These are phyloP conservation scores for Debaryomyces psychrophilus DNA, from an alignment of 1,139 yeast genomes.

Conservation along the genomic window DNA sequence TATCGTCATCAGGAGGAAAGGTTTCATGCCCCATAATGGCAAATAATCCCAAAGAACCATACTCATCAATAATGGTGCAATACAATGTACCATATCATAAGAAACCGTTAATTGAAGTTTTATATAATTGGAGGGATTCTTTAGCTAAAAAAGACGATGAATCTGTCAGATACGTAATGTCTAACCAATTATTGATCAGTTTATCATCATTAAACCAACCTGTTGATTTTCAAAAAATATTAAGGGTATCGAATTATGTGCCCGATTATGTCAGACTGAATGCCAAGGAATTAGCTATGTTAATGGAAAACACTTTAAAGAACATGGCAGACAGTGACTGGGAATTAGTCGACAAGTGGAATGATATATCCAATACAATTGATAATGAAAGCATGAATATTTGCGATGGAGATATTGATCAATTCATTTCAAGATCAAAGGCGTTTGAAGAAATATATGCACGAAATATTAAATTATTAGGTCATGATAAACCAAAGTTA, in stretches of 20 bases:
- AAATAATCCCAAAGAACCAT: conserved; percentile 54
- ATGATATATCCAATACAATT: conserved; percentile 14
- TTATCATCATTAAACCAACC: conserved; percentile 61
- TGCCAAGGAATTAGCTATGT: conserved; percentile 58
- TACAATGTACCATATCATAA: conserved; percentile 65
- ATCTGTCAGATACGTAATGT: conserved; percentile 79
- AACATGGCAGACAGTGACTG: conserved; percentile 33
- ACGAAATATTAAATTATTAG: conserved; percentile 12
- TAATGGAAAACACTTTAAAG: conserved; percentile 48
- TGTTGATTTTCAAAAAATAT: conserved; percentile 57
- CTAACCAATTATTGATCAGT: conserved; percentile 74
- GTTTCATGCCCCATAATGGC: conserved; percentile 56
- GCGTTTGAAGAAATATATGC: conserved; percentile 26
- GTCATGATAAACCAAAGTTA: conserved; percentile 11
- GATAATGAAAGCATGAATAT: conserved; percentile 13
- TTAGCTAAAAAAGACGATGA: conserved; percentile 81
- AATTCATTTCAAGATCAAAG: conserved; percentile 5
- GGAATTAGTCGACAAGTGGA: conserved; percentile 34
- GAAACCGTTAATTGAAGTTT: conserved; percentile 57
- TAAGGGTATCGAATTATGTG: conserved; percentile 51
- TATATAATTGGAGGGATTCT: conserved; percentile 83
- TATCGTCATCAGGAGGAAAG: conserved; percentile 23
- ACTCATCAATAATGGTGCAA: conserved; percentile 60
- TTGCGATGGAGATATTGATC: conserved; percentile 6
- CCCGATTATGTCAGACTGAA: conserved; percentile 61